Evolutionary conservation across 2,329 filamentous ascomycete species (phyloP), one percentile per base, ranked within the genome.

Genomic region (Cladosporium phlei): DNA sequence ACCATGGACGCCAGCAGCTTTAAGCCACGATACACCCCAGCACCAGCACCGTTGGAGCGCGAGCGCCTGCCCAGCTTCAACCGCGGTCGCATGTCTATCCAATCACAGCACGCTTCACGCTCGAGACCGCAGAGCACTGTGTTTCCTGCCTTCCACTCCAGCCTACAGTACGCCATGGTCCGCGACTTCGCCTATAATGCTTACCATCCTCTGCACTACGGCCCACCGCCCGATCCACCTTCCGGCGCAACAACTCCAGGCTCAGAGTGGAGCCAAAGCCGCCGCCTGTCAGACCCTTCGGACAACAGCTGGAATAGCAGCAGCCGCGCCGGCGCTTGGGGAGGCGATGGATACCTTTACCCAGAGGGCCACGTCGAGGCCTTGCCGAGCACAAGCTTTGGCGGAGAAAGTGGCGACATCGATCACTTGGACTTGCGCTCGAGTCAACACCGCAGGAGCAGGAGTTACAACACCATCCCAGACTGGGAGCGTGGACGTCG

Each of bases 181-280:
- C 85, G 93, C 61, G 93, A 98, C 74, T 98, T 97, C 70, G 93
- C 93, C 56, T 98, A 97, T 65, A 82, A 88, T 24, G 65, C 79
- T 20, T 76, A 78, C 46, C 87, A 97, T 66, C 89, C 88, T 33
- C 76, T 96, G 67, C 93, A 97, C 72, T 95, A 95, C 74, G 93
- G 93, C 1, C 86, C 91, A n/a, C 83, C 88, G 12, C 84, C 85
- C 28, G 85, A 89, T 57, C 75, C 82, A n/a, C 75, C 81, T 7
- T 94, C 89, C 1, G 85, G 83, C 48, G 76, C 86, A 56, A 90
- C 85, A n/a, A 95, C 90, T 0, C 89, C 91, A 8, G 82, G 79
- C 12, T 93, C 86, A 66, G 87, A 91, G 66, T 75, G 82, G 66
- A 88, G 93, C 67, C 75, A 80, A 35, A 71, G 73, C 52, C 78